phyloP scores from a whole-genome alignment of 1,139 yeast genomes.

The Arxiozyma heterogenica region DNA sequence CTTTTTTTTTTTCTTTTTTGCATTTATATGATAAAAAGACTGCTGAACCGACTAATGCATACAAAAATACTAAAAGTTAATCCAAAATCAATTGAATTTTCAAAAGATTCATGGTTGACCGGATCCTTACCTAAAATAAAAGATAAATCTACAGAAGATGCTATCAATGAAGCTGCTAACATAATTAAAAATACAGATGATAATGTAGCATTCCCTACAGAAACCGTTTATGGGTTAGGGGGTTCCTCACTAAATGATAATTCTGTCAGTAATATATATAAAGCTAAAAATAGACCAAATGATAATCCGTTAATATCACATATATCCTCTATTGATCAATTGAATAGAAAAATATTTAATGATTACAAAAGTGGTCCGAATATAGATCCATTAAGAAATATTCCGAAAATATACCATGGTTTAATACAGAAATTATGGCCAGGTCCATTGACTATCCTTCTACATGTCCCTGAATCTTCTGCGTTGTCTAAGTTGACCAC shows the following conservation, averaged over 20 bases:
- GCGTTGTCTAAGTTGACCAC: slow-evolving; percentile 70
- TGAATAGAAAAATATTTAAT: slow-evolving; percentile 42
- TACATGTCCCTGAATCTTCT: slow-evolving; percentile 46
- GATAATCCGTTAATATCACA: slow-evolving; percentile 93
- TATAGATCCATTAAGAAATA: slow-evolving; percentile 26
- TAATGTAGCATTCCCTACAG: slow-evolving; percentile 91
- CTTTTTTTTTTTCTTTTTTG: no score
- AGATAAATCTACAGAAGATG: slow-evolving; percentile 42
- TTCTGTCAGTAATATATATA: slow-evolving; percentile 66
- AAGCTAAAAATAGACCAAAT: slow-evolving; percentile 86
- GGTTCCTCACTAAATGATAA: slow-evolving; percentile 73
- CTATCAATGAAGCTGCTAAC: slow-evolving; percentile 50
- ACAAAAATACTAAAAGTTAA: slow-evolving; percentile 42
- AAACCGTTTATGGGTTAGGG: slow-evolving; percentile 92
- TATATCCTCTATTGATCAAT: slow-evolving; percentile 67
- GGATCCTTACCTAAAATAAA: slow-evolving; percentile 37
- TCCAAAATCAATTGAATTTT: slow-evolving; percentile 36
- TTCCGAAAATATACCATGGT: slow-evolving; percentile 59
- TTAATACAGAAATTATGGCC: slow-evolving; percentile 79
- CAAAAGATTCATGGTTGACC: slow-evolving; percentile 28
- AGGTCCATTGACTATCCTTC: slow-evolving; percentile 81
- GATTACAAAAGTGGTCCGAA: slow-evolving; percentile 14
- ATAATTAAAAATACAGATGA: slow-evolving; percentile 42
- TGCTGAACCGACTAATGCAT: slow-evolving; percentile 2
- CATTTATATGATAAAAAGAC: neutral